phyloP scores from a whole-genome alignment of 768 basidiomycete genomes.

The Phallus indusiatus region DNA sequence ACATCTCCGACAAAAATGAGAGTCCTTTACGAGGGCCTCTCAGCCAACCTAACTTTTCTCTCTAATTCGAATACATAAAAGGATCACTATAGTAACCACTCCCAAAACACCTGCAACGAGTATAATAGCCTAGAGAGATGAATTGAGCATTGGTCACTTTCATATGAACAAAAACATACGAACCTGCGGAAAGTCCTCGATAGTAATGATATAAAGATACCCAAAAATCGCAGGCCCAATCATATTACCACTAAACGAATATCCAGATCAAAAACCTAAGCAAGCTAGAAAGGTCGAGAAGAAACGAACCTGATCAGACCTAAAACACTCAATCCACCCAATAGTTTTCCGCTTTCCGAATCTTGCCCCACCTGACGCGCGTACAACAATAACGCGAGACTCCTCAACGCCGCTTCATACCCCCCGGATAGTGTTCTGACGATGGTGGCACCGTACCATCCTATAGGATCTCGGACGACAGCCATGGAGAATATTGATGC shows the following conservation, averaged over 20 bases:
- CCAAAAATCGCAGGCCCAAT: conserved; percentile 70
- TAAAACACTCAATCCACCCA: conserved; percentile 71
- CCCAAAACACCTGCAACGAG: no score
- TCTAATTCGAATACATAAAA: no score
- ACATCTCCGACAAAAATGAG: no score
- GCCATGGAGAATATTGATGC: conserved; percentile 41
- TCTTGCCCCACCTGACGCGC: conserved; percentile 33
- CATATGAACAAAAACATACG: not conserved
- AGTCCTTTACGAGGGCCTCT: no score
- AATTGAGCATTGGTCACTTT: no score
- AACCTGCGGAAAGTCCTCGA: conserved; percentile 52
- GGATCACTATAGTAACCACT: no score
- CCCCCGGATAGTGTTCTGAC: conserved; percentile 53
- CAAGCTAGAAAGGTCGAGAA: not conserved
- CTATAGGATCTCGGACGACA: conserved; percentile 32
- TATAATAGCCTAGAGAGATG: no score
- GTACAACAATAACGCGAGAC: conserved; percentile 63
- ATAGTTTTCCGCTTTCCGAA: conserved; percentile 61
- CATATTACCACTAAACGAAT: conserved; percentile 45
- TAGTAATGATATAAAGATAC: conserved; percentile 59
- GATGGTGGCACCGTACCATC: conserved; percentile 45
- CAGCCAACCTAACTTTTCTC: no score
- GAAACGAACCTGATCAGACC: conserved; percentile 49
- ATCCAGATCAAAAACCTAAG: not conserved
- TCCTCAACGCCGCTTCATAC: conserved; percentile 57